Percentiles rank a stretch among this genome's conserved stretches.
phyloP scores from a whole-genome alignment of 192 early-diverging fungal species.

The Thamnidium elegans region DNA sequence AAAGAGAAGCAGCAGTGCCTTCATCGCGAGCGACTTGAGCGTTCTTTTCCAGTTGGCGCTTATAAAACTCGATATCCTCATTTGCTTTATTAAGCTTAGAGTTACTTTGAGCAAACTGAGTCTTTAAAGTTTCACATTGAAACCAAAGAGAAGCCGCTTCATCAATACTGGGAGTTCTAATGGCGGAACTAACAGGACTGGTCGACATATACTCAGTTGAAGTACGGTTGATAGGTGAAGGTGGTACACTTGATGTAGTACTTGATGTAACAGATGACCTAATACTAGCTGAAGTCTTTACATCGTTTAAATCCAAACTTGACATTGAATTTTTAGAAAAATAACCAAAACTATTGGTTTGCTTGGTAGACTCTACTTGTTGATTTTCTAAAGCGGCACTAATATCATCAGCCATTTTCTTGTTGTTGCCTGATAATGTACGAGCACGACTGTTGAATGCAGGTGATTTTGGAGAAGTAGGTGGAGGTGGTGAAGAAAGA shows the following conservation, averaged over 20 bases:
- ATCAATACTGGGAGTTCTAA: not conserved
- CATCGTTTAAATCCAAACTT: not conserved
- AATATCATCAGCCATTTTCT: not conserved
- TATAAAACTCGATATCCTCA: constrained; percentile 11
- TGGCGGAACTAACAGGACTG: too few species aligned
- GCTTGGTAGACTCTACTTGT: not conserved
- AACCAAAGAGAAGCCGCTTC: constrained; percentile 13
- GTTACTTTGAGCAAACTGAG: constrained; percentile 3
- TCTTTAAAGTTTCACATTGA: constrained; percentile 6
- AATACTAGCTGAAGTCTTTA: not conserved
- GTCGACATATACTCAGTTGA: too few species aligned
- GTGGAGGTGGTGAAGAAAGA: not conserved
- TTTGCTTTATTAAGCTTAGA: not conserved
- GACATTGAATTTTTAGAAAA: not conserved
- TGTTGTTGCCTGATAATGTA: not conserved
- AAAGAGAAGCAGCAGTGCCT: not conserved
- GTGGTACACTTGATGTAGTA: too few species aligned
- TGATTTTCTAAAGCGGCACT: not conserved
- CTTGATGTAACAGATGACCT: not conserved
- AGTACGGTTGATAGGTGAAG: too few species aligned
- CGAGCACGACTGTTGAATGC: not conserved
- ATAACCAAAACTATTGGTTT: not conserved
- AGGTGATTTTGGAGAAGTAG: constrained; percentile 12
- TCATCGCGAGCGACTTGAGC: too few species aligned
- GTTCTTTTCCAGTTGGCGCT: constrained; percentile 1